These are phyloP conservation scores for Westerdykella ornata DNA, from an alignment of 2,329 filamentous ascomycete species.

Conservation along the genomic window DNA sequence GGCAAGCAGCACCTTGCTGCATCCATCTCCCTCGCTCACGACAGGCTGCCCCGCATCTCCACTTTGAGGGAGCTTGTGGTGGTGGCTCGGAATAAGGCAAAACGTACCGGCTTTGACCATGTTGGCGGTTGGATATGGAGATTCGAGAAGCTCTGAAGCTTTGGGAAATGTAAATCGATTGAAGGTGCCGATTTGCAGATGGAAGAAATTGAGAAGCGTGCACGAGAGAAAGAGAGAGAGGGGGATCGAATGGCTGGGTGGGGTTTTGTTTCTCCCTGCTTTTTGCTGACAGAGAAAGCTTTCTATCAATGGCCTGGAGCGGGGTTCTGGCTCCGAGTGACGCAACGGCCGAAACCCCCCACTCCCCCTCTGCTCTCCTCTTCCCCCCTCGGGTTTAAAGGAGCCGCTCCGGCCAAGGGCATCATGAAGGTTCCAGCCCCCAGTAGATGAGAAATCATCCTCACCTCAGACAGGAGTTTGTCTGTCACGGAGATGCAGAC, in stretches of 20 bases:
- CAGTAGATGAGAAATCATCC: constrained; percentile 25
- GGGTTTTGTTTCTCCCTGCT: too few species aligned
- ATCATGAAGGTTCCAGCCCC: constrained; percentile 17
- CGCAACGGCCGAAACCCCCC: constrained; percentile 22
- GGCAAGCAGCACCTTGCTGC: neutral
- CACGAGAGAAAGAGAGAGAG: constrained; percentile 10
- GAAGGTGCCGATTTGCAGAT: constrained; percentile 7
- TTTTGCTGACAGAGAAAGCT: constrained; percentile 4
- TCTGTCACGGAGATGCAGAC: too few species aligned
- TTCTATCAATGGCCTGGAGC: constrained; percentile 10
- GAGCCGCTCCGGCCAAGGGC: neutral
- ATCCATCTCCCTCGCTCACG: constrained; percentile 51
- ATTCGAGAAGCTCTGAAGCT: constrained; percentile 11
- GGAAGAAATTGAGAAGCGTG: constrained; percentile 5
- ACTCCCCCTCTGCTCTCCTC: constrained; percentile 1
- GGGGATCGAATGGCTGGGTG: too few species aligned
- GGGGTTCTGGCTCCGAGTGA: constrained; percentile 27
- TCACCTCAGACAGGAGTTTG: constrained; percentile 4
- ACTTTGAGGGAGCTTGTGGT: constrained; percentile 13
- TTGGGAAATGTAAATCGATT: constrained; percentile 5
- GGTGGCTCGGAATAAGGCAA: constrained; percentile 1
- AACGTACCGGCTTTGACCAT: constrained; percentile 97
- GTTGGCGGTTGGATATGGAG: constrained; percentile 54
- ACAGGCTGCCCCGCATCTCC: constrained; percentile 32
- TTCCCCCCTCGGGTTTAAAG: too few species aligned